Evolutionary conservation across 805 yeast genomes (phyloP).

Genomic region (Hanseniaspora valbyensis): DNA sequence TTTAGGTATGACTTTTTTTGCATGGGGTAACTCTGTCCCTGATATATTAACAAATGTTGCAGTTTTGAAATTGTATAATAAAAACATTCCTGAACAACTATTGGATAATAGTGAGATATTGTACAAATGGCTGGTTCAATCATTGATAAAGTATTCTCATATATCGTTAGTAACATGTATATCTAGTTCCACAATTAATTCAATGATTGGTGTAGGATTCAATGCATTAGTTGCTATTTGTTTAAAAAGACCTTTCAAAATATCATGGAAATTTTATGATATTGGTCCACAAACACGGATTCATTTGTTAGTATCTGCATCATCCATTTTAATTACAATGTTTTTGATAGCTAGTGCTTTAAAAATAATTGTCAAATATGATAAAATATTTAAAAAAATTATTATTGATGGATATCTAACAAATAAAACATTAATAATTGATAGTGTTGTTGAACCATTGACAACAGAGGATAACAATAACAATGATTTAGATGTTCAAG

Average conservation of each 20-base stretch:
- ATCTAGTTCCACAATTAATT: conserved; percentile 79
- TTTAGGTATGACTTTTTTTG: conserved; percentile 83
- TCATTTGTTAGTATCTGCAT: conserved; percentile 25
- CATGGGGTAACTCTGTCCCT: conserved; percentile 88
- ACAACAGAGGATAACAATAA: neutral
- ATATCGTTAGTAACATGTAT: conserved; percentile 91
- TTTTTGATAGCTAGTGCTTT: neutral
- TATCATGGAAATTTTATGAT: conserved; percentile 18
- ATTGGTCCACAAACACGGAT: conserved; percentile 15
- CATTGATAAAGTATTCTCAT: conserved; percentile 56
- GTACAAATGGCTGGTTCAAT: conserved; percentile 9
- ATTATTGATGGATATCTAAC: conserved; percentile 1
- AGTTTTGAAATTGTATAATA: conserved; percentile 47
- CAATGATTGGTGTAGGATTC: conserved; percentile 70
- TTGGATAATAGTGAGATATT: conserved; percentile 19
- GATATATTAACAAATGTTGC: conserved; percentile 81
- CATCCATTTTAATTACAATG: conserved; percentile 17
- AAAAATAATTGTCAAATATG: neutral
- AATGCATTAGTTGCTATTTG: conserved; percentile 46
- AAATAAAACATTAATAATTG: neutral
- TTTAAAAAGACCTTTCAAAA: conserved; percentile 18
- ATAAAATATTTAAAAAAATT: neutral
- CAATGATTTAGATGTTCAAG: too few species aligned
- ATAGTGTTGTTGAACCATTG: too few species aligned
- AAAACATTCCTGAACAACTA: conserved; percentile 21